These are phyloP conservation scores for Lachnellula occidentalis DNA, from an alignment of 2,329 filamentous ascomycete genomes.

Conservation along the genomic window DNA sequence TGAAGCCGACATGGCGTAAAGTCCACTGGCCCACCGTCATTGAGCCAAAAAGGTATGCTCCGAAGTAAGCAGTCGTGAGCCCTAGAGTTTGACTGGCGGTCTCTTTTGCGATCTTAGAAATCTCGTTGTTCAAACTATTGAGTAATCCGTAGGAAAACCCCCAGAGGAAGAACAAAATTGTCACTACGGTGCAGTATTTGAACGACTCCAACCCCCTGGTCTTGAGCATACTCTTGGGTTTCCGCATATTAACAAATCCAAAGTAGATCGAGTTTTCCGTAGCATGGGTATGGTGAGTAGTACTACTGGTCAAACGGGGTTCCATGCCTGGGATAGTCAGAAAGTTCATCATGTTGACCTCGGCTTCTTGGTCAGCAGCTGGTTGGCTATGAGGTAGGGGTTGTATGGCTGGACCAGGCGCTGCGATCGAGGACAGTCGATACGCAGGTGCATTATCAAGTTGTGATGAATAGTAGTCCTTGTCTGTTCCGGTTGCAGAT, in stretches of 20 bases:
- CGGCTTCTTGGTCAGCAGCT: conserved; percentile 12
- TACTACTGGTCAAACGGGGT: conserved; percentile 1
- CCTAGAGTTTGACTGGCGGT: conserved; percentile 57
- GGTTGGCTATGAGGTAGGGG: conserved; percentile 9
- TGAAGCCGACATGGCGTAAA: conserved; percentile 67
- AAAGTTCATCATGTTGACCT: conserved; percentile 27
- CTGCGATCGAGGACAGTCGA: neutral
- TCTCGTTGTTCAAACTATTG: conserved; percentile 71
- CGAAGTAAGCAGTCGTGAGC: conserved; percentile 67
- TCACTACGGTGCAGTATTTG: conserved; percentile 69
- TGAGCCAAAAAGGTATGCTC: conserved; percentile 64
- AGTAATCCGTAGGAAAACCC: conserved; percentile 85
- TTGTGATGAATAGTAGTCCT: conserved; percentile 19
- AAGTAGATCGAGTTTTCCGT: conserved; percentile 53
- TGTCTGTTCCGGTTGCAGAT: conserved; percentile 6
- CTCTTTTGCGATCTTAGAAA: conserved; percentile 55
- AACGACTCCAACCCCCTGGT: conserved; percentile 59
- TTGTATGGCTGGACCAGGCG: conserved; percentile 1
- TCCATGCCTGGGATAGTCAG: conserved; percentile 22
- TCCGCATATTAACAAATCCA: conserved; percentile 68
- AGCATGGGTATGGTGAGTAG: conserved; percentile 10
- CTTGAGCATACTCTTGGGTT: conserved; percentile 65
- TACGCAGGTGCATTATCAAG: neutral
- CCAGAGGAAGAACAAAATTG: conserved; percentile 82
- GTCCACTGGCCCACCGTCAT: conserved; percentile 65